Conservation (phyloP, 2,329 filamentous ascomycete species). For the Fusarium buxicola region DNA sequence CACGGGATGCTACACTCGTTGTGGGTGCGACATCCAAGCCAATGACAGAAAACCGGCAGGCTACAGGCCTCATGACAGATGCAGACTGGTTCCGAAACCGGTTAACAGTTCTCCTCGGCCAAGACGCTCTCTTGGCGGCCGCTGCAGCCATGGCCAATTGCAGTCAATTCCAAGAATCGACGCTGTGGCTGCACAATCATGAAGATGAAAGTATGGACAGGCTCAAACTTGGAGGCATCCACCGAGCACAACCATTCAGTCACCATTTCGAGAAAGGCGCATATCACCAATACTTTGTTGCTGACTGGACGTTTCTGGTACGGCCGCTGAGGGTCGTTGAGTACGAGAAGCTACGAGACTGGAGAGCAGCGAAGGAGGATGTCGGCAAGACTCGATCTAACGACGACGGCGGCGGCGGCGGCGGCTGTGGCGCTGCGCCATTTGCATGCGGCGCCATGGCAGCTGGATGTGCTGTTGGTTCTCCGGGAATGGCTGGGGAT, state of each 20-base stretch:
- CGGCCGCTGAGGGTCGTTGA: constrained; percentile 20
- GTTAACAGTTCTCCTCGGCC: constrained; percentile 48
- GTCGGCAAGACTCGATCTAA: constrained; percentile 3
- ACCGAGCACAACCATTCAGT: constrained; percentile 55
- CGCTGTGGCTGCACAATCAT: constrained; percentile 48
- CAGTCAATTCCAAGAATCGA: constrained; percentile 42
- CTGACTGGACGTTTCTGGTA: constrained; percentile 38
- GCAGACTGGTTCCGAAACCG: constrained; percentile 51
- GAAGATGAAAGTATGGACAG: constrained; percentile 44
- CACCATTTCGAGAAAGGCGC: constrained; percentile 51
- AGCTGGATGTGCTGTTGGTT: constrained; percentile 30
- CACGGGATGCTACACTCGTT: not conserved
- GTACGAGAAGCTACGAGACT: constrained; percentile 44
- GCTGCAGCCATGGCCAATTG: constrained; percentile 51
- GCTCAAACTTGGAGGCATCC: constrained; percentile 54
- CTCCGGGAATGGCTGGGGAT: constrained; percentile 28
- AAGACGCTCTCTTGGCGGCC: constrained; percentile 44
- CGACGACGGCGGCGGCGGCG: constrained; percentile 15
- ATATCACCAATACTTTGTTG: constrained; percentile 46
- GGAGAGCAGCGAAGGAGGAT: constrained; percentile 34
- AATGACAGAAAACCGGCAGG: not conserved
- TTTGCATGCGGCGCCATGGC: constrained; percentile 36
- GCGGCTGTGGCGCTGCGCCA: constrained; percentile 19
- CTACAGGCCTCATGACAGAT: constrained; percentile 33
- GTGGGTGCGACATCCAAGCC: not conserved